A percentile compares a stretch with the other conserved stretches of the same genome.
These are phyloP conservation scores for Cordyceps cateniannulata DNA, from an alignment of 2,329 filamentous ascomycete species.

Conservation along the genomic window DNA sequence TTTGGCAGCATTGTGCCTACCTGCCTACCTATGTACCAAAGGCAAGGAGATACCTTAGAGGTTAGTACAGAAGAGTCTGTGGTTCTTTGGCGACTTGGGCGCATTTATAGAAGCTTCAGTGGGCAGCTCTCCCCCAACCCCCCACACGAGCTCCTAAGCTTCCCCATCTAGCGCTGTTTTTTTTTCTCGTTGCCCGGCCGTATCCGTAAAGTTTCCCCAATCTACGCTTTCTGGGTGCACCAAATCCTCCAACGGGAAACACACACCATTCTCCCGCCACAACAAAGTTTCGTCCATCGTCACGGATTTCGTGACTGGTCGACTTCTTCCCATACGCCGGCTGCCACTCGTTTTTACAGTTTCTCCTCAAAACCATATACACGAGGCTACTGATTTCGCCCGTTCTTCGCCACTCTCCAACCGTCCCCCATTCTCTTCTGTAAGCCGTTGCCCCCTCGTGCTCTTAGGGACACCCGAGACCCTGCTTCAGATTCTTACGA, in stretches of 20 bases:
- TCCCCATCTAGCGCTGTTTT: slow-evolving; percentile 4
- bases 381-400: neutral
- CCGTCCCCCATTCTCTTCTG: neutral
- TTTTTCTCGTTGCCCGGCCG: neutral
- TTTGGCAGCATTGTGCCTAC: neutral
- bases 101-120: neutral
- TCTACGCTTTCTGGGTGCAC: neutral
- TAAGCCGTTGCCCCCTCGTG: neutral
- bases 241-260: neutral
- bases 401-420: neutral
- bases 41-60: no score
- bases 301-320: neutral
- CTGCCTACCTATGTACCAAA: no score
- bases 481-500: neutral
- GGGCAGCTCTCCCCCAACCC: neutral
- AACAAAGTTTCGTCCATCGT: slow-evolving; percentile 1
- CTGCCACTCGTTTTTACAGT: neutral
- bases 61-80: neutral
- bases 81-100: neutral
- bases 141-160: slow-evolving; percentile 7
- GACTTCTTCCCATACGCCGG: neutral
- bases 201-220: neutral
- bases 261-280: neutral
- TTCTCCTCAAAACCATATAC: neutral
- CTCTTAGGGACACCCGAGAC: neutral